Evolutionary conservation across 2,329 filamentous ascomycete genomes (phyloP).

Genomic region (Alternaria novae-zelandiae): DNA sequence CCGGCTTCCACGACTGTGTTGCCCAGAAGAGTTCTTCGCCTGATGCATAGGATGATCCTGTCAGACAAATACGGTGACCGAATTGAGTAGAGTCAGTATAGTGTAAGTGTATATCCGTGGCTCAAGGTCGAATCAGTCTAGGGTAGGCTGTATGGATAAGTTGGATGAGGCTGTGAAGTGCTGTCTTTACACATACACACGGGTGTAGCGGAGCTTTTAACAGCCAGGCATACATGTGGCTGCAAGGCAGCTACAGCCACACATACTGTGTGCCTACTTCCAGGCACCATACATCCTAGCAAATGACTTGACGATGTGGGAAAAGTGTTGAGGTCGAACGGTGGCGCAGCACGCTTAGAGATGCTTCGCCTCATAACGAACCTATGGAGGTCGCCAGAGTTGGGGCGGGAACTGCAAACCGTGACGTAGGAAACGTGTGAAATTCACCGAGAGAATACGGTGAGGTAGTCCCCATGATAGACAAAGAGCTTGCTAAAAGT

Average conservation of each 20-base stretch:
- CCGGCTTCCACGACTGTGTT: slow-evolving; percentile 8
- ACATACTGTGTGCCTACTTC: slow-evolving; percentile 6
- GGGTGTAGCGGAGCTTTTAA: not conserved
- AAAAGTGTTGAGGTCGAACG: slow-evolving; percentile 13
- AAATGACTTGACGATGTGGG: not conserved
- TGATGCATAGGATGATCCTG: slow-evolving; percentile 14
- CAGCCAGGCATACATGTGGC: not conserved
- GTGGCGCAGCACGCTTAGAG: slow-evolving; percentile 12
- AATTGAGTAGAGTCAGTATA: not conserved
- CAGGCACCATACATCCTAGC: slow-evolving; percentile 5
- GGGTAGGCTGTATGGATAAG: not conserved
- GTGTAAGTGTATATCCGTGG: not conserved
- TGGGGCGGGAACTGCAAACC: slow-evolving; percentile 1
- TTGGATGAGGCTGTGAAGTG: not conserved
- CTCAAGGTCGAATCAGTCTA: not conserved
- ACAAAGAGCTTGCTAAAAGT: not conserved
- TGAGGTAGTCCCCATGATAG: not conserved
- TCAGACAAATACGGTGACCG: not conserved
- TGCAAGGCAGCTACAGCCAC: not conserved
- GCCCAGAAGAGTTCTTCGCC: slow-evolving; percentile 1
- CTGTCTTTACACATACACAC: not conserved
- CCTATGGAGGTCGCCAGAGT: slow-evolving; percentile 2
- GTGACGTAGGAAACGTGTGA: not conserved
- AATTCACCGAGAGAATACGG: not conserved
- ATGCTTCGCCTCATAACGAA: slow-evolving; percentile 12